These are phyloP conservation scores for Fusarium sp. DNA, from an alignment of 2,329 filamentous ascomycete species.

Conservation along the genomic window DNA sequence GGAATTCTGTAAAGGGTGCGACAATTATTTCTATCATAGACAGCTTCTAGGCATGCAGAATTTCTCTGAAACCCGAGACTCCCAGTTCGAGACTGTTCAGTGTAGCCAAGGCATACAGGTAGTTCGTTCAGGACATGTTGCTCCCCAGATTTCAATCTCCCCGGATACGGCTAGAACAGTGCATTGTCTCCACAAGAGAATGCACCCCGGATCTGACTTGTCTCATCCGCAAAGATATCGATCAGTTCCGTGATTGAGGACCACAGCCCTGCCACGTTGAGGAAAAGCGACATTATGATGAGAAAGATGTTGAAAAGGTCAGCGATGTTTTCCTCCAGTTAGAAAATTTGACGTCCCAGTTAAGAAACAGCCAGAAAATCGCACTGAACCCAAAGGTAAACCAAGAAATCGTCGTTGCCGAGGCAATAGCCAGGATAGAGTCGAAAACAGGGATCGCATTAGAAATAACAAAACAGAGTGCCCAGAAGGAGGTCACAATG, in stretches of 20 bases:
- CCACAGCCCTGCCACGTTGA: conserved; percentile 52
- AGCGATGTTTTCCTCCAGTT: conserved; percentile 46
- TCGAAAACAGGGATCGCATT: conserved; percentile 51
- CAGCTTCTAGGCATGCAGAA: too few relatives aligned
- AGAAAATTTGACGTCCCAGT: conserved; percentile 48
- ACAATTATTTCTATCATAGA: too few relatives aligned
- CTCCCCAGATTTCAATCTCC: too few relatives aligned
- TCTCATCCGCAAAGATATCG: conserved; percentile 44
- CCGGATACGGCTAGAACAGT: conserved; percentile 39
- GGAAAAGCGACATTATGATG: conserved; percentile 49
- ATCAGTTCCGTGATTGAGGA: conserved; percentile 49
- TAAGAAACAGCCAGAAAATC: conserved; percentile 51
- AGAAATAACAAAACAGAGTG: conserved; percentile 46
- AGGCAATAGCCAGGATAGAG: conserved; percentile 49
- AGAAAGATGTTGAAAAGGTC: conserved; percentile 48
- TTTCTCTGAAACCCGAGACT: too few relatives aligned
- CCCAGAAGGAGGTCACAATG: conserved; percentile 48
- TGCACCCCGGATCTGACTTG: conserved; percentile 42
- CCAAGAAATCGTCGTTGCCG: conserved; percentile 42
- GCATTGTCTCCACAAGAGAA: conserved; percentile 52
- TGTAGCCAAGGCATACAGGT: too few relatives aligned
- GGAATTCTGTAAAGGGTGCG: too few relatives aligned
- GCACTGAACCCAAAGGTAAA: conserved; percentile 50
- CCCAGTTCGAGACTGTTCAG: too few relatives aligned
- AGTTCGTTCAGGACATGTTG: too few relatives aligned